These are phyloP conservation scores for Trichocomaceae sp. DNA, from an alignment of 2,329 filamentous ascomycete genomes.

Conservation along the genomic window DNA sequence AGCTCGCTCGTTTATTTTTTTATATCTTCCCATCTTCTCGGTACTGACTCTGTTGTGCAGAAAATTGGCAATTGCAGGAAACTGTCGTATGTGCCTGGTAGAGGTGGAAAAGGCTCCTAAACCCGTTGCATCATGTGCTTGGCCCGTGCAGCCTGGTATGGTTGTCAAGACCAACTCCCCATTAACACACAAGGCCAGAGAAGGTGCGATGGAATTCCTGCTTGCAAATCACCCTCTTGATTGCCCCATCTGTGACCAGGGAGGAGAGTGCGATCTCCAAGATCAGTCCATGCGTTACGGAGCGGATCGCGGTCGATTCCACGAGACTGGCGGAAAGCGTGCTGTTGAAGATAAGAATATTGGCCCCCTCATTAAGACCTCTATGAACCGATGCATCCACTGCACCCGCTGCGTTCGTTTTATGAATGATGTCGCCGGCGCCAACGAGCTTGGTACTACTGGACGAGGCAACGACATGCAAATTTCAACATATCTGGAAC, in stretches of 20 bases:
- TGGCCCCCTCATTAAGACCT: slow-evolving; percentile 95
- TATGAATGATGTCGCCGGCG: slow-evolving; percentile 93
- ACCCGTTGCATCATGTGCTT: slow-evolving; percentile 95
- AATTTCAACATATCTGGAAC: slow-evolving; percentile 95
- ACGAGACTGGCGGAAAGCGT: slow-evolving; percentile 92
- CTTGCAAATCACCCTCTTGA: slow-evolving; percentile 94
- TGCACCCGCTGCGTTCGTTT: slow-evolving; percentile 97
- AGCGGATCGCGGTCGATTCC: slow-evolving; percentile 90
- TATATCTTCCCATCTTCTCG: slow-evolving; percentile 5
- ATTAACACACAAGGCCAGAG: slow-evolving; percentile 91
- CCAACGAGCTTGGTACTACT: slow-evolving; percentile 87
- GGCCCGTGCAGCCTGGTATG: slow-evolving; percentile 98
- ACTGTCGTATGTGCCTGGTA: slow-evolving; percentile 99
- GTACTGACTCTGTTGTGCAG: slow-evolving; percentile 42
- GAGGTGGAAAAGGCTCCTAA: slow-evolving; percentile 96
- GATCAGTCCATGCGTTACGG: slow-evolving; percentile 99
- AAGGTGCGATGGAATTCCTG: slow-evolving; percentile 98
- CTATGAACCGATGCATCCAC: slow-evolving; percentile 99
- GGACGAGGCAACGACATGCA: slow-evolving; percentile 96
- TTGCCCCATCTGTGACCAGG: slow-evolving; percentile 97
- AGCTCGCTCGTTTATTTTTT: slow-evolving; percentile 33
- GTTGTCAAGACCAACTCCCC: slow-evolving; percentile 98
- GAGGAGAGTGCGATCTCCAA: slow-evolving; percentile 97
- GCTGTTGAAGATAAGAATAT: slow-evolving; percentile 99
- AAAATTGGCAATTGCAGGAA: slow-evolving; percentile 98